Evolutionary conservation across 2,329 filamentous ascomycete genomes (phyloP), one percentile per base, ranked within the genome.

Genomic region (Colletotrichum falcatum): DNA sequence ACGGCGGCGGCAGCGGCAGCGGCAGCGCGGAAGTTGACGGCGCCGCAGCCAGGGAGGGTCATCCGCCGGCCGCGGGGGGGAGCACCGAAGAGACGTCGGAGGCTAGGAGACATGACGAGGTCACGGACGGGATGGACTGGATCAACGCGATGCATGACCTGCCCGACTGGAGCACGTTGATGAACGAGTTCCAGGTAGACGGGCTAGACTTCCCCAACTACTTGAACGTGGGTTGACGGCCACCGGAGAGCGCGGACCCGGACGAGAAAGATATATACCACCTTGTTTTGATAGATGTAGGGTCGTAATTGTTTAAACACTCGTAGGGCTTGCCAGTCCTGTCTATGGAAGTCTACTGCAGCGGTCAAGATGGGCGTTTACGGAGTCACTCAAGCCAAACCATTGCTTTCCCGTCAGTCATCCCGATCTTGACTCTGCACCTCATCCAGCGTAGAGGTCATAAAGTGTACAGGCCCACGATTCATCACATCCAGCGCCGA

Each of bases 171-270:
- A 75, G 72, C 37, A 75, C 74, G 8, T 59, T 79, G 23, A 51
- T 79, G 59, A 72, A 77, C n/a, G 77, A 78, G 44, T 78, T 79
- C 39, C 75, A 76, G 14, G 58, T 77, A 9, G 76, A 78, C 14
- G 66, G 73, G 2, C 63, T 75, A 2, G 74, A 76, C 3, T 73
- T 76, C 30, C 75, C 73, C 0, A 67, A 75, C 48, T 70, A 54
- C 4, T 20, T 67, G 3, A 65, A 67, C 9, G 62, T 44, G 53
- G 18, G 26, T 26, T 20, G 23, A 16, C 26, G n/a, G 46, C n/a
- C 26, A 23, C 46, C 5, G 18, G 39, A 20, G 16, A 16, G 37
- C 14, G 26, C 12, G 8, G 46, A 26, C 18, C 3, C 12, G 8
- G 46, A 26, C 18, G 5, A 11, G 20, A n/a, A 20, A n/a, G 42